These are phyloP conservation scores for Phlegmacium glaucopus DNA, from an alignment of 768 basidiomycete species.

Conservation along the genomic window DNA sequence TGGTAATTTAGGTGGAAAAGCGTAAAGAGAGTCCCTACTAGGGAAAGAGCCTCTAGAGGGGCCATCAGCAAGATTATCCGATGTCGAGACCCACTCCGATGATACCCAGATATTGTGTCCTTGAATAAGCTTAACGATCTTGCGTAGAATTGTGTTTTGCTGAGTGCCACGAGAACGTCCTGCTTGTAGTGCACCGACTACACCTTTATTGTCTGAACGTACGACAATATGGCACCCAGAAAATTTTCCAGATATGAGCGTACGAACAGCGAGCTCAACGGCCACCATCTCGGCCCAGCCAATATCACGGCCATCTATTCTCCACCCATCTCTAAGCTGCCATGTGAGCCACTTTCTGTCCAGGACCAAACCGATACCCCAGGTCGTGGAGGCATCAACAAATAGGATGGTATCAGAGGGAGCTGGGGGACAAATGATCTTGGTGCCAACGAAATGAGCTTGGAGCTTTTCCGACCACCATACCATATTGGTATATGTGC, in stretches of 20 bases:
- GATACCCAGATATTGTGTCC: too few relatives aligned
- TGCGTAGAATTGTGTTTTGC: too few relatives aligned
- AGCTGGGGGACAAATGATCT: constrained; percentile 2
- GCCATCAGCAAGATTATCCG: too few relatives aligned
- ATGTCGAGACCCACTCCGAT: too few relatives aligned
- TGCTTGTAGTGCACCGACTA: constrained; percentile 24
- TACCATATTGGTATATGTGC: constrained; percentile 20
- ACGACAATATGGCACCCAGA: constrained; percentile 18
- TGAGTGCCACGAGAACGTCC: constrained; percentile 14
- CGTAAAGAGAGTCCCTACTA: too few relatives aligned
- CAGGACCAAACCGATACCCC: constrained; percentile 35
- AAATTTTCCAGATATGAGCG: constrained; percentile 1
- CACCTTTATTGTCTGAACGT: constrained; percentile 33
- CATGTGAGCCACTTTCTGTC: constrained; percentile 28
- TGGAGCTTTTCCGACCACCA: constrained; percentile 20
- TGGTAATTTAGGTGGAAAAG: too few relatives aligned
- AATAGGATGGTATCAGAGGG: constrained; percentile 19
- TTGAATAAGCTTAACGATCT: too few relatives aligned
- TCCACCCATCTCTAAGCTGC: constrained; percentile 13
- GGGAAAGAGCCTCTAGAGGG: too few relatives aligned
- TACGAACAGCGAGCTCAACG: constrained; percentile 20
- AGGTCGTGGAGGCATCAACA: constrained; percentile 36
- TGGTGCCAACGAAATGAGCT: constrained; percentile 12
- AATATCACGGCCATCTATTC: constrained; percentile 13
- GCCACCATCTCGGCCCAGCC: constrained; percentile 28